phyloP scores from a whole-genome alignment of 148 eudicot species.

The Cornus controversa region DNA sequence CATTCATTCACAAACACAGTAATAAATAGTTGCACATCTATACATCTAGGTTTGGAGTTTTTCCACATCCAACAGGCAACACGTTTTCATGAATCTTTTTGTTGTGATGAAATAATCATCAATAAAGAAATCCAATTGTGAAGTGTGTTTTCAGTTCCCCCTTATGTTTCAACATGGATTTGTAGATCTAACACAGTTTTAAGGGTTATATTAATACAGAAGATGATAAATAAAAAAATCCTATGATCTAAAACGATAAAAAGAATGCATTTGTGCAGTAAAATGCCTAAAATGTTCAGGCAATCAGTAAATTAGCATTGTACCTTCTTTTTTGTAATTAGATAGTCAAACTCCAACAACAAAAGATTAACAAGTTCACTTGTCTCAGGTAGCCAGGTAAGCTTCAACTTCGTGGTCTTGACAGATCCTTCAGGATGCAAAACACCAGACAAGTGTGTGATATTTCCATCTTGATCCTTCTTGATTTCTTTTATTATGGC shows the following conservation, averaged over 20 bases:
- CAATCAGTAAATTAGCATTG: not conserved
- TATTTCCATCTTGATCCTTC: constrained; percentile 68
- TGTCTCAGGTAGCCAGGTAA: constrained; percentile 84
- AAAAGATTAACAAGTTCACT: constrained; percentile 74
- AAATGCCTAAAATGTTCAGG: not conserved
- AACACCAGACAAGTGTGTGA: constrained; percentile 63
- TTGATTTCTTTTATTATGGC: constrained; percentile 77
- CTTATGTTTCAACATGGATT: constrained; percentile 1
- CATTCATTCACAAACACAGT: not conserved
- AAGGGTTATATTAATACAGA: not conserved
- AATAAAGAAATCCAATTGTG: not conserved
- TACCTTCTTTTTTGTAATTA: constrained; percentile 94
- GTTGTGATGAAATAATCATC: not conserved
- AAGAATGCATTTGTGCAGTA: not conserved
- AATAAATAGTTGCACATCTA: not conserved
- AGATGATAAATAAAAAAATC: not conserved
- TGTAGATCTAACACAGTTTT: not conserved
- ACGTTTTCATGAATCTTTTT: not conserved
- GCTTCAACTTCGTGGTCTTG: constrained; percentile 95
- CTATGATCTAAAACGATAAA: not conserved
- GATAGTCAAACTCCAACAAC: constrained; percentile 82
- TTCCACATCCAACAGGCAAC: not conserved
- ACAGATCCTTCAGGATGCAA: constrained; percentile 88
- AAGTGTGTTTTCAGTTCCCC: not conserved
- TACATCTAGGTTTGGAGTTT: not conserved